A percentile compares a stretch with the other conserved stretches of the same genome.
phyloP scores from a whole-genome alignment of 441 rosid species.

The Populus hybrid region DNA sequence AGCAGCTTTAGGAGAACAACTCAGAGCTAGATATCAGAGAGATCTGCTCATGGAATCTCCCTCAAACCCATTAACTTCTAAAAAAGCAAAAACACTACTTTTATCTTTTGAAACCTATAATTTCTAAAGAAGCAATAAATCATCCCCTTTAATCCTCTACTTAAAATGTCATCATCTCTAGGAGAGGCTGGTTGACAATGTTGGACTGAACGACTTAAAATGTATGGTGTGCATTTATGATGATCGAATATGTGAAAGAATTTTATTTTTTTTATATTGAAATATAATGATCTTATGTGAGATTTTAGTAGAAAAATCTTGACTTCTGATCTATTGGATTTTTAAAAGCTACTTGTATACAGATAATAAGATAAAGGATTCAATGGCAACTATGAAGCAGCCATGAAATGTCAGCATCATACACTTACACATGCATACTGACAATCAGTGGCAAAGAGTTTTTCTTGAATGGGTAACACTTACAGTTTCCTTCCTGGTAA shows the following conservation, averaged over 20 bases:
- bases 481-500: constrained; percentile 66
- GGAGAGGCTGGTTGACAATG: neutral
- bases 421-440: neutral
- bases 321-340: neutral
- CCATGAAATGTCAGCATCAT: neutral
- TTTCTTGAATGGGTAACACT: constrained; percentile 26
- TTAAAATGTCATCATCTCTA: neutral
- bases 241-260: neutral
- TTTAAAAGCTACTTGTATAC: neutral
- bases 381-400: neutral
- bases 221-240: neutral
- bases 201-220: neutral
- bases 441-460: neutral
- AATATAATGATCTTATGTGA: neutral
- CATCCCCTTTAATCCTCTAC: neutral
- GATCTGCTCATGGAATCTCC: neutral
- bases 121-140: neutral
- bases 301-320: neutral
- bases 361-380: neutral
- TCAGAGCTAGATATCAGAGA: neutral
- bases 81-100: neutral
- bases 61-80: neutral
- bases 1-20: neutral
- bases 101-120: neutral
- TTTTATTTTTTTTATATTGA: neutral